These are phyloP conservation scores for Babesia ovata DNA, from an alignment of 169 alveolate species.

Conservation along the genomic window DNA sequence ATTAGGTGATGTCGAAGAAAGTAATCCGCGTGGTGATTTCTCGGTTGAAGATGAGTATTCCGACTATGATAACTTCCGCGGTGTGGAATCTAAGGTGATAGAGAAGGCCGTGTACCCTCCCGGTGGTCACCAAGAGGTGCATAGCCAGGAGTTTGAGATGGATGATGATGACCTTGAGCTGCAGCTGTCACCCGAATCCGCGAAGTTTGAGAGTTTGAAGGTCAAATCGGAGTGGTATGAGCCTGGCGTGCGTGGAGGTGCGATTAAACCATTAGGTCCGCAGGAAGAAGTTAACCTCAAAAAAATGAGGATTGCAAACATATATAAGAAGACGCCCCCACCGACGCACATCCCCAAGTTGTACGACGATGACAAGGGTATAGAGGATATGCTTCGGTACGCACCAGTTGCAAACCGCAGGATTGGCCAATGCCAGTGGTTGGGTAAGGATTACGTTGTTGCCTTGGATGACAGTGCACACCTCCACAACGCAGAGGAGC, in stretches of 20 bases:
- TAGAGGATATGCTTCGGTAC: slow-evolving; percentile 7
- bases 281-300: too few species aligned
- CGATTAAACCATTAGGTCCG: too few species aligned
- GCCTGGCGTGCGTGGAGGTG: too few species aligned
- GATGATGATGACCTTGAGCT: background rate
- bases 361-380: slow-evolving; percentile 10
- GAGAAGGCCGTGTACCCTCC: too few species aligned
- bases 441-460: slow-evolving; percentile 49
- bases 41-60: too few species aligned
- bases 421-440: slow-evolving; percentile 1
- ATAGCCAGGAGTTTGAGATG: background rate
- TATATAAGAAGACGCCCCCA: too few species aligned
- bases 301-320: too few species aligned
- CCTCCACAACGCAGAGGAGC: slow-evolving; percentile 11
- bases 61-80: background rate
- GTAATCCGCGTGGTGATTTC: too few species aligned
- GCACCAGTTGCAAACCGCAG: slow-evolving; percentile 11
- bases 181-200: background rate
- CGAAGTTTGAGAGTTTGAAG: too few species aligned
- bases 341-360: background rate
- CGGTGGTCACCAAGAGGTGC: slow-evolving; percentile 31
- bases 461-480: slow-evolving; percentile 41
- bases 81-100: slow-evolving; percentile 23
- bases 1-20: too few species aligned
- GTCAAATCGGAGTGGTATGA: too few species aligned